These are phyloP conservation scores for Rhizopus microsporus DNA, from an alignment of 371 early-diverging fungal species.

Conservation along the genomic window DNA sequence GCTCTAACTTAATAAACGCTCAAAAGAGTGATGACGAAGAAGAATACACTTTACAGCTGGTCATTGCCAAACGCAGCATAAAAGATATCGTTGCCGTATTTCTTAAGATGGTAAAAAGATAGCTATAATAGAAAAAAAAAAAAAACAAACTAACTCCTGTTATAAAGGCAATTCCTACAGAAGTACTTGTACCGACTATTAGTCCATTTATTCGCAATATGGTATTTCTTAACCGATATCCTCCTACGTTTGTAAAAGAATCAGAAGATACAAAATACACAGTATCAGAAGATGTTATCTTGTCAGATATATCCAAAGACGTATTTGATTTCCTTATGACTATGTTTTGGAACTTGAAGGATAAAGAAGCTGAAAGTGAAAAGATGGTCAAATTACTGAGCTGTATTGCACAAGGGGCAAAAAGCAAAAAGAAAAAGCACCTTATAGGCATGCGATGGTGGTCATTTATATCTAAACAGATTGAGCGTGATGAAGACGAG, in stretches of 20 bases:
- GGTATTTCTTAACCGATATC: slow-evolving; percentile 5
- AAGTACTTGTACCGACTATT: slow-evolving; percentile 31
- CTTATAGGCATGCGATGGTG: slow-evolving; percentile 45
- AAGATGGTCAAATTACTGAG: slow-evolving; percentile 29
- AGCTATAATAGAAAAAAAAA: background rate
- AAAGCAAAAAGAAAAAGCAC: slow-evolving; percentile 23
- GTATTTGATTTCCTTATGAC: slow-evolving; percentile 32
- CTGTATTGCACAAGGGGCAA: slow-evolving; percentile 23
- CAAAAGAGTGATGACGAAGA: slow-evolving; percentile 13
- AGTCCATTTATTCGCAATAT: slow-evolving; percentile 29
- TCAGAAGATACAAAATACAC: slow-evolving; percentile 4
- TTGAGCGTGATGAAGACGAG: background rate
- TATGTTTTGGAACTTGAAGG: slow-evolving; percentile 27
- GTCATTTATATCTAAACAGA: slow-evolving; percentile 28
- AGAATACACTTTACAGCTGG: slow-evolving; percentile 19
- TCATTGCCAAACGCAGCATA: slow-evolving; percentile 32
- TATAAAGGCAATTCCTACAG: slow-evolving; percentile 36
- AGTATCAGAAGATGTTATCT: slow-evolving; percentile 13
- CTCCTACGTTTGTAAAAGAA: slow-evolving; percentile 6
- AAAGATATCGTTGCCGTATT: slow-evolving; percentile 43
- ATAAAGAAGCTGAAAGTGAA: slow-evolving; percentile 17
- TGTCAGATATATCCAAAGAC: slow-evolving; percentile 26
- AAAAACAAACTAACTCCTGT: background rate
- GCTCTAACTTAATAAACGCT: slow-evolving; percentile 6
- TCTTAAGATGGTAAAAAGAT: slow-evolving; percentile 34